These are phyloP conservation scores for Pyricularia sp. DNA, from an alignment of 2,329 filamentous ascomycete genomes.

Conservation along the genomic window DNA sequence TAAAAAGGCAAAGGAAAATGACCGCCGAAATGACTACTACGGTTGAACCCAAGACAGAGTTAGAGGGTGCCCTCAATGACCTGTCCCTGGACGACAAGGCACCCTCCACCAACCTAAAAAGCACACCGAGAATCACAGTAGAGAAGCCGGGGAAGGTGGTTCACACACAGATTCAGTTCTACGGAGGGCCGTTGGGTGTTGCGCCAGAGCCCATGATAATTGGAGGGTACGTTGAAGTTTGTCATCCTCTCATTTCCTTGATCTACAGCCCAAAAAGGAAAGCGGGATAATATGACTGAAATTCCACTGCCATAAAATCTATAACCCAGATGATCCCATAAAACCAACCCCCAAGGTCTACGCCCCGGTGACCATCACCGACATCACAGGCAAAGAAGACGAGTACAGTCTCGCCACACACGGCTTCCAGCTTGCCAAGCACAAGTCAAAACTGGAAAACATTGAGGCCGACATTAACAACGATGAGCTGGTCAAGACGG, in stretches of 20 bases:
- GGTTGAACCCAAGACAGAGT: background rate
- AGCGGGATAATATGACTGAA: background rate
- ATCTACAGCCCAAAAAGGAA: background rate
- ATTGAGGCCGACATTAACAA: conserved; percentile 11
- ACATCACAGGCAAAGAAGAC: conserved; percentile 40
- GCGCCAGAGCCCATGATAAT: background rate
- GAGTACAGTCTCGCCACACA: conserved; percentile 48
- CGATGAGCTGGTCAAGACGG: background rate
- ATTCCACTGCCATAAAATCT: background rate
- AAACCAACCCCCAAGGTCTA: background rate
- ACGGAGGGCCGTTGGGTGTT: background rate
- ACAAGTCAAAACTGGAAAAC: conserved; percentile 21
- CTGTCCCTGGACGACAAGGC: background rate
- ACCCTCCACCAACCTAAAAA: background rate
- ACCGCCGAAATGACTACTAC: background rate
- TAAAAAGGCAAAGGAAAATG: background rate
- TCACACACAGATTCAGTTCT: background rate
- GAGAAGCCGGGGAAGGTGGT: background rate
- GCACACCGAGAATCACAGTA: background rate
- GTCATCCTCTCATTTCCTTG: background rate
- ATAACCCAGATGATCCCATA: conserved; percentile 4
- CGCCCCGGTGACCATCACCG: background rate
- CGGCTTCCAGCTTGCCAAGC: conserved; percentile 45
- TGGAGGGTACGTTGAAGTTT: background rate
- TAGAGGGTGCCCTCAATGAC: background rate